Evolutionary conservation across 495 filamentous ascomycete species (phyloP), one percentile per base, ranked within the genome.

Genomic region (Clohesyomyces aquaticus): DNA sequence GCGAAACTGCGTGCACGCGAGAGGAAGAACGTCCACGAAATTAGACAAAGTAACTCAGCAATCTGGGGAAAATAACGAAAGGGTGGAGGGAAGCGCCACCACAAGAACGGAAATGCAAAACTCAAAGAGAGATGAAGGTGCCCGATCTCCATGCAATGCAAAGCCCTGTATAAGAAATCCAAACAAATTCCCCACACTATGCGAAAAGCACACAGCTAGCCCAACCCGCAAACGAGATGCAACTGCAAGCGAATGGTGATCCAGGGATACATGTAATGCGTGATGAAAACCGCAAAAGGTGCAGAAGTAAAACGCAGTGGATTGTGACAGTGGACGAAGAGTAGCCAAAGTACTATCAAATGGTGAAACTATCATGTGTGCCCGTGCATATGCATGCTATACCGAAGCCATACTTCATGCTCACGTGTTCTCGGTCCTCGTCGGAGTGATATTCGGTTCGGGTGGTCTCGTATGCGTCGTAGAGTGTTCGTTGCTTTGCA

Each of bases 401-500:
- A 48, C 54, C 27, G 29, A 32, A 52, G 35, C 22, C 54, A 57
- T 43, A 43, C 46, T 26, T 61, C 29, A 48, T 55, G 19, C 51
- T 43, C 59, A 47, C 55, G 19, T 65, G 14, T 59, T 59, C 54
- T 52, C 27, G 22, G 21, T 53, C 10, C 35, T 46, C 47, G 38
- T 58, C 25, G 22, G n/a, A 32, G 29, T 18, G 28, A 45, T 57
- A 25, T 29, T 21, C 32, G 55, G 28, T 18, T 23, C 23, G 28
- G 26, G 16, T 59, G 54, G 62, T 65, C 45, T 59, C 62, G 55
- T 47, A 65, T 65, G 55, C 23, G 55, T 65, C 62, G 62, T 65
- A 49, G 25, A 49, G 18, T 16, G 16, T 54, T 65, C 47, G 48
- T 59, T 64, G 53, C 45, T 55, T 51, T 57, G 27, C 6, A 35